phyloP scores from a whole-genome alignment of 1,284 basidiomycete genomes.

The Fomitopsis pinicola region DNA sequence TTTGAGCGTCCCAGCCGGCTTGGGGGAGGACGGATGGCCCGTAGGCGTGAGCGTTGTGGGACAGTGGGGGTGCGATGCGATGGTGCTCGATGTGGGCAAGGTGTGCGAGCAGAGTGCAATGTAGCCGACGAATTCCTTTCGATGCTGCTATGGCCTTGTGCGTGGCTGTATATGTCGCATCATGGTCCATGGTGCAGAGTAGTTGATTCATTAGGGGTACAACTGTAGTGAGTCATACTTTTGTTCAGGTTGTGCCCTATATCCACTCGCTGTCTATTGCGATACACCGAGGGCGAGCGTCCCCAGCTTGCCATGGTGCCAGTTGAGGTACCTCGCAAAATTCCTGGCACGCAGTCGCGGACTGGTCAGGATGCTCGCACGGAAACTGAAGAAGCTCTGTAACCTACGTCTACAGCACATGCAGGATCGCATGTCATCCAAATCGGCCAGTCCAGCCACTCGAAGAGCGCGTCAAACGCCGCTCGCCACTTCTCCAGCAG shows the following conservation, averaged over 20 bases:
- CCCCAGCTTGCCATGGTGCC: background rate
- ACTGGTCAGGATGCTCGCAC: background rate
- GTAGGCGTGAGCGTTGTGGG: conserved; percentile 83
- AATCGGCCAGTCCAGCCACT: background rate
- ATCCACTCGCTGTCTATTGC: conserved; percentile 1
- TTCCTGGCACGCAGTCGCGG: background rate
- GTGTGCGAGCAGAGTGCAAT: conserved; percentile 17
- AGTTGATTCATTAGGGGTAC: background rate
- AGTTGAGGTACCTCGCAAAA: background rate
- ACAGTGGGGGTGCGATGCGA: conserved; percentile 85
- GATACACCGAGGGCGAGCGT: background rate
- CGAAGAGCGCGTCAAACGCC: background rate
- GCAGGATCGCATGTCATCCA: background rate
- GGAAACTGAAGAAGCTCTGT: background rate
- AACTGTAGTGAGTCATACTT: background rate
- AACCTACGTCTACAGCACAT: background rate
- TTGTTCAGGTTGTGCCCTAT: background rate
- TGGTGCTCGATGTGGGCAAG: conserved; percentile 57
- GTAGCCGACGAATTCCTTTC: background rate
- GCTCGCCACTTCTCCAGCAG: background rate
- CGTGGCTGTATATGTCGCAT: background rate
- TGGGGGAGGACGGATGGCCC: conserved; percentile 69
- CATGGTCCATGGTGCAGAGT: background rate
- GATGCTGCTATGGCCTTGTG: background rate
- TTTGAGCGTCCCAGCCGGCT: conserved; percentile 65